Evolutionary conservation across 306 rosid genomes (phyloP).

Genomic region (Casuarina equisetifolia): DNA sequence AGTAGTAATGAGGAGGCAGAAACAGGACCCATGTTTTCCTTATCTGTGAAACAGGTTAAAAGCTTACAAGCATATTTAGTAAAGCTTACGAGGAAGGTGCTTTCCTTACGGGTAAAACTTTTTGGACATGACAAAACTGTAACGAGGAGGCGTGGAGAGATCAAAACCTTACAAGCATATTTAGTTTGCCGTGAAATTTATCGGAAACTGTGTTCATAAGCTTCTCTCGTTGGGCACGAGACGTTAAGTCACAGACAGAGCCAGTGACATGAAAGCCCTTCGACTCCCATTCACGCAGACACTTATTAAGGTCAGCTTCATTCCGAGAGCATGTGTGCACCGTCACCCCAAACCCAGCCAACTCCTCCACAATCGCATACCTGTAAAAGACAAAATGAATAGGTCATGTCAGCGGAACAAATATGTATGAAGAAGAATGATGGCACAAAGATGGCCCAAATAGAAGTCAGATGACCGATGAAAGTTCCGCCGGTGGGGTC

Average conservation of each 20-base stretch:
- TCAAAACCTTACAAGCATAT: constrained; percentile 30
- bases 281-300: constrained; percentile 21
- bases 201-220: constrained; percentile 25
- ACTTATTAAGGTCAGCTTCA: constrained; percentile 21
- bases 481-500: too few relatives aligned
- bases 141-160: not conserved
- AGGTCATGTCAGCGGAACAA: too few relatives aligned
- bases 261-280: constrained; percentile 36
- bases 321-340: constrained; percentile 30
- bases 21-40: too few relatives aligned
- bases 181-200: constrained; percentile 39
- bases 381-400: not conserved
- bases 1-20: too few relatives aligned
- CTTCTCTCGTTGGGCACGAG: constrained; percentile 22
- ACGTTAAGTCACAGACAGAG: constrained; percentile 31
- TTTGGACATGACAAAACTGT: too few relatives aligned
- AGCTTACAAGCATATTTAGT: too few relatives aligned
- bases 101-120: too few relatives aligned
- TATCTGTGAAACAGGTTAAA: too few relatives aligned
- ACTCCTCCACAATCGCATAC: constrained; percentile 21
- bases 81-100: too few relatives aligned
- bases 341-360: constrained; percentile 3
- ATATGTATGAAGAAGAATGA: too few relatives aligned
- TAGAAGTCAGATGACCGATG: too few relatives aligned
- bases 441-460: too few relatives aligned